Evolutionary conservation across 192 early-diverging fungal genomes (phyloP).

Genomic region (Rhizoclosmatium globosum): DNA sequence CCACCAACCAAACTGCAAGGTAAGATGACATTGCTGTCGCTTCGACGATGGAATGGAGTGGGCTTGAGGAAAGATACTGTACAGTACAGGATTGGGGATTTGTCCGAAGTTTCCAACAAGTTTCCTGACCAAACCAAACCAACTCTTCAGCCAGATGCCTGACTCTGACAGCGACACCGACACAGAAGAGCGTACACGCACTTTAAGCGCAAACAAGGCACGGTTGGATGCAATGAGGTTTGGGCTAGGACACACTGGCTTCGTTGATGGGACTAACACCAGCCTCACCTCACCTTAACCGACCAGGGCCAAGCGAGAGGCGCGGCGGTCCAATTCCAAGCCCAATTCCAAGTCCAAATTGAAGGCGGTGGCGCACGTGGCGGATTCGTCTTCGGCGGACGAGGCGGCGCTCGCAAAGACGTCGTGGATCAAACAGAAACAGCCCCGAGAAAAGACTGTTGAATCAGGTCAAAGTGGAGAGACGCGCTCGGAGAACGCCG

Average conservation of each 20-base stretch:
- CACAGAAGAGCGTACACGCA: too few species aligned
- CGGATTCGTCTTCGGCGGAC: not conserved
- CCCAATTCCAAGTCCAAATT: not conserved
- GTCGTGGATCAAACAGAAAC: slow-evolving; percentile 13
- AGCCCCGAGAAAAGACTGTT: not conserved
- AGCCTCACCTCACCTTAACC: not conserved
- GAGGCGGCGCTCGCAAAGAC: not conserved
- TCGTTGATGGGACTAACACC: not conserved
- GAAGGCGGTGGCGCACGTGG: not conserved
- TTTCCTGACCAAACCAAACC: too few species aligned
- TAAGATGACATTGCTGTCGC: too few species aligned
- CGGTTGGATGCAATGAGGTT: slow-evolving; percentile 13
- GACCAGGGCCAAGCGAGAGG: not conserved
- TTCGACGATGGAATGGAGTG: too few species aligned
- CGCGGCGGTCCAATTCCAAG: not conserved
- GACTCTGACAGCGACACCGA: too few species aligned
- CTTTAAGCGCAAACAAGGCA: not conserved
- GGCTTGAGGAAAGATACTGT: too few species aligned
- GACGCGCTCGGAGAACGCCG: not conserved
- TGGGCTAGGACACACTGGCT: not conserved
- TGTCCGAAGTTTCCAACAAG: too few species aligned
- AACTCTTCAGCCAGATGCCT: too few species aligned
- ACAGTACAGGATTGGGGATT: too few species aligned
- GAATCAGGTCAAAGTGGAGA: not conserved
- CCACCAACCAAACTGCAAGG: too few species aligned